Evolutionary conservation across 768 basidiomycete genomes (phyloP).

Genomic region (Suillus decipiens): DNA sequence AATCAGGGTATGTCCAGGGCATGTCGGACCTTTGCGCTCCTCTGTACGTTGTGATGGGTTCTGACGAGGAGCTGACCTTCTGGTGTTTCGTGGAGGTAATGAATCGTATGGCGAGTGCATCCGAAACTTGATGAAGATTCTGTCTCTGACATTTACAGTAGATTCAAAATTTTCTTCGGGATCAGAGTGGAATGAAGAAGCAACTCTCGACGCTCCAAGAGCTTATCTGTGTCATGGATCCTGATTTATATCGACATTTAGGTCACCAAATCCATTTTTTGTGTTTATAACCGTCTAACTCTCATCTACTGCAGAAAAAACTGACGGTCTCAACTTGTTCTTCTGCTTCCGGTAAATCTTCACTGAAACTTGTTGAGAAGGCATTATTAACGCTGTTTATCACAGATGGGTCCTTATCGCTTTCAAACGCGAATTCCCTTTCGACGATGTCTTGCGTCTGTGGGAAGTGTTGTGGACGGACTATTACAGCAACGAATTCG

Average conservation of each 20-base stretch:
- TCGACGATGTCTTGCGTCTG: conserved; percentile 83
- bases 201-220: conserved; percentile 89
- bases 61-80: conserved; percentile 88
- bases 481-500: conserved; percentile 83
- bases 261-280: conserved; percentile 41
- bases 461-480: conserved; percentile 97
- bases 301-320: conserved; percentile 59
- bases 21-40: conserved; percentile 98
- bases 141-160: conserved; percentile 33
- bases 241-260: conserved; percentile 89
- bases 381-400: conserved; percentile 3
- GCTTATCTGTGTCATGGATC: conserved; percentile 91
- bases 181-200: conserved; percentile 98
- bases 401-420: conserved; percentile 85
- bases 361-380: not conserved
- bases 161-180: conserved; percentile 94
- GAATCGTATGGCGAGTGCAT: conserved; percentile 81
- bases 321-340: conserved; percentile 90
- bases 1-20: conserved; percentile 91
- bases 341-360: conserved; percentile 90
- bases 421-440: conserved; percentile 96
- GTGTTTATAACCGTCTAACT: conserved; percentile 1
- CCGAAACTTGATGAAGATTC: conserved; percentile 2
- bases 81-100: conserved; percentile 97
- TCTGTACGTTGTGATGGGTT: conserved; percentile 87